Conservation (phyloP, 2,329 filamentous ascomycete genomes). For the Aureobasidium sp. region DNA sequence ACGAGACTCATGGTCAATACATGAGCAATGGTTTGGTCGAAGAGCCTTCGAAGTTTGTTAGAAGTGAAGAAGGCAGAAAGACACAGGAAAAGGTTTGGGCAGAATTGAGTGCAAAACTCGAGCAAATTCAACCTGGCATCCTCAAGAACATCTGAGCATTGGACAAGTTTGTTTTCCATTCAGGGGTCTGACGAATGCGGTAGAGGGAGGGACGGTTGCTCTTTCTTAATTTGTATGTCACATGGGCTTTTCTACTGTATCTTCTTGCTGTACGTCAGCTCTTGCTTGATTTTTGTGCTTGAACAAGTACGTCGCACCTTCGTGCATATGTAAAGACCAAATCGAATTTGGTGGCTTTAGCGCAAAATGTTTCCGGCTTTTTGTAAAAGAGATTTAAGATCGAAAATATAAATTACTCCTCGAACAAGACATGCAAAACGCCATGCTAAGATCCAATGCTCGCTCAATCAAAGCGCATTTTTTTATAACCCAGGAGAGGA, state of each 20-base stretch:
- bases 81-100: conserved; percentile 43
- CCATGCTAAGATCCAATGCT: not conserved
- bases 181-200: too few species aligned
- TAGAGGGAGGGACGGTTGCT: too few species aligned
- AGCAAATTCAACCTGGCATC: conserved; percentile 40
- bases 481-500: not conserved
- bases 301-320: not conserved
- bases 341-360: too few species aligned
- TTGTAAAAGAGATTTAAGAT: too few species aligned
- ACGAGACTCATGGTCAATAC: conserved; percentile 46
- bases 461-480: not conserved
- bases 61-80: conserved; percentile 39
- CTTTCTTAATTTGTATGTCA: too few species aligned
- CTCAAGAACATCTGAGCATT: conserved; percentile 24
- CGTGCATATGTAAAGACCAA: too few species aligned
- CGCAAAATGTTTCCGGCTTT: too few species aligned
- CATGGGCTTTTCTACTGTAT: too few species aligned
- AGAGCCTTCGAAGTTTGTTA: conserved; percentile 36
- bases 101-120: conserved; percentile 43
- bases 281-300: too few species aligned
- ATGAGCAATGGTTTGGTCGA: conserved; percentile 38
- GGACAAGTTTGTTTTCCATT: not conserved
- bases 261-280: too few species aligned
- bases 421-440: not conserved
- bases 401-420: not conserved